Percentiles rank a stretch among this genome's conserved stretches.
These are phyloP conservation scores for Gloeostereum incarnatum DNA, from an alignment of 768 basidiomycete genomes.

Conservation along the genomic window DNA sequence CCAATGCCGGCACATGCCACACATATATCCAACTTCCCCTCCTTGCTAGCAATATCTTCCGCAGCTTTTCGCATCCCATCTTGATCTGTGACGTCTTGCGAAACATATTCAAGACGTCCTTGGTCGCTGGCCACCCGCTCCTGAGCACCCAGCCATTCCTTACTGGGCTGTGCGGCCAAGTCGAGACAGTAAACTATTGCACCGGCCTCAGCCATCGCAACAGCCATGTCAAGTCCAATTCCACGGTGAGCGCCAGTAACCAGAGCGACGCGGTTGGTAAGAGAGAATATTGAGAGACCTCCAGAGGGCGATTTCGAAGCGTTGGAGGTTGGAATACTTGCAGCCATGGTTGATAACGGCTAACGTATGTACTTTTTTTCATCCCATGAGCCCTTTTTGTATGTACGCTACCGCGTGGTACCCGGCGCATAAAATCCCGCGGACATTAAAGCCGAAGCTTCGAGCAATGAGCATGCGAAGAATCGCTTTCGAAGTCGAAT, in stretches of 20 bases:
- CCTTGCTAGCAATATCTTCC: constrained; percentile 45
- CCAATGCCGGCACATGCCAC: constrained; percentile 61
- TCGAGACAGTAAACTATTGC: constrained; percentile 58
- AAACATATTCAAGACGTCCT: constrained; percentile 35
- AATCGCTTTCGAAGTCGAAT: too few relatives aligned
- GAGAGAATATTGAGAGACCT: too few relatives aligned
- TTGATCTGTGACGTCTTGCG: constrained; percentile 51
- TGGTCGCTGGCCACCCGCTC: constrained; percentile 28
- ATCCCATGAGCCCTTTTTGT: too few relatives aligned
- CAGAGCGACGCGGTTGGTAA: constrained; percentile 25
- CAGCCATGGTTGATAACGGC: too few relatives aligned
- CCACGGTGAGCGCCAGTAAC: constrained; percentile 35
- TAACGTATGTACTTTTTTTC: too few relatives aligned
- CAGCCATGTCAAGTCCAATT: constrained; percentile 48
- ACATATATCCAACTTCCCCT: constrained; percentile 56
- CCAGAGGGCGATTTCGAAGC: too few relatives aligned
- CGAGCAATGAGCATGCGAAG: too few relatives aligned
- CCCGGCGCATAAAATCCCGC: too few relatives aligned
- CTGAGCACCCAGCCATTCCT: constrained; percentile 38
- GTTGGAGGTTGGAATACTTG: too few relatives aligned
- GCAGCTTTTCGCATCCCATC: constrained; percentile 31
- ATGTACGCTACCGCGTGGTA: too few relatives aligned
- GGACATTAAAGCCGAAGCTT: too few relatives aligned
- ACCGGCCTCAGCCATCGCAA: constrained; percentile 45
- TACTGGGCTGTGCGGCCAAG: constrained; percentile 35